Evolutionary conservation across 1,139 yeast genomes (phyloP), one percentile per base, ranked within the genome.

Genomic region (Kodamaea arcana): DNA sequence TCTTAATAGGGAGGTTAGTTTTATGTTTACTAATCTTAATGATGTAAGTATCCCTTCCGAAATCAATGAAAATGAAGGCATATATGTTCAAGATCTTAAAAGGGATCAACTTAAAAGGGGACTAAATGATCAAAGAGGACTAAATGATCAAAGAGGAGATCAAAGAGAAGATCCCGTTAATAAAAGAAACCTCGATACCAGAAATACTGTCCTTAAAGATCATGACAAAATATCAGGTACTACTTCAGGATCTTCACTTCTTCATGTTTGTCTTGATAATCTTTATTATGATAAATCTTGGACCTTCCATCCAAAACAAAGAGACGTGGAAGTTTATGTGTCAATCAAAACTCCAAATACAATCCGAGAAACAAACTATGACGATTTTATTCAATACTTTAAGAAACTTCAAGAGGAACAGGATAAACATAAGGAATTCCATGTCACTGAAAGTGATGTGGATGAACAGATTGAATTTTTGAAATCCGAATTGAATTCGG

Each of bases 221-320:
- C 26, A n/a, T 11, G 23, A 11, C 23, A 12, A 24, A 24, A 14
- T 7, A 8, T 13, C 28, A 6, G 9, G 28, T 14, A 11, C 6
- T 4, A 12, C 12, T 4, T 14, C 17, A 4, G 9, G 17, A 9
- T 13, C 11, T 11, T 60, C 65, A 3, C 46, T 54, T 26, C 55
- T 69, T 15, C 57, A 65, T 41, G 52, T 69, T 18, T 69, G 75
- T 45, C 68, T 69, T 46, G 73, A 69, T 47, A 69, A 69, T 43
- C 38, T 68, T 24, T 69, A 60, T 47, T 49, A 49, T 33, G 75
- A 69, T 45, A 61, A 61, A 43, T 63, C 70, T 11, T 69, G 74
- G 74, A 58, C 71, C 15, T 69, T 66, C 45, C 47, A 51, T 15
- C 68, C 72, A 4, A 39, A 43, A 24, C 29, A 47, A 3, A 52